Evolutionary conservation across 177 flowering plant species (phyloP).

Genomic region (Vitis hybrid): DNA sequence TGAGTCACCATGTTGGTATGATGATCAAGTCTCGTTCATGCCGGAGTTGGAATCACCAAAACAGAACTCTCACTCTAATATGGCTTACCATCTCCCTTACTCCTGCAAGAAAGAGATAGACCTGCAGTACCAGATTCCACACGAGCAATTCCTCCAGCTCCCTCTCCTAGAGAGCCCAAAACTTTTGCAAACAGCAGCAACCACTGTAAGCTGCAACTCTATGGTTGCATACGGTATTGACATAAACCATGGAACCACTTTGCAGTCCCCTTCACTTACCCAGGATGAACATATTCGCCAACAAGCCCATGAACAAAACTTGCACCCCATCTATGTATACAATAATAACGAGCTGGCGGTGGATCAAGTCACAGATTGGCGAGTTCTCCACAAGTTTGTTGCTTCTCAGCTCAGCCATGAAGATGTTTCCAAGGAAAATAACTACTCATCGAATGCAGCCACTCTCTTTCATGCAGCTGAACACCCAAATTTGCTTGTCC

Average conservation of each 20-base stretch:
- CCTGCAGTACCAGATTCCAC: slow-evolving; percentile 37
- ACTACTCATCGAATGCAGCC: slow-evolving; percentile 5
- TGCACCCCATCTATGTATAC: slow-evolving; percentile 6
- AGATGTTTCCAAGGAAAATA: slow-evolving; percentile 21
- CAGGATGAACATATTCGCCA: slow-evolving; percentile 24
- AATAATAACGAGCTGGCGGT: slow-evolving; percentile 17
- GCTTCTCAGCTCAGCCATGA: slow-evolving; percentile 60
- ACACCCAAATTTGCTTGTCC: slow-evolving; percentile 6
- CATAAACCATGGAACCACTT: slow-evolving; percentile 24
- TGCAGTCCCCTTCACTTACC: slow-evolving; percentile 26
- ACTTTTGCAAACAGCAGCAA: slow-evolving; percentile 18
- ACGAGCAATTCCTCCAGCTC: slow-evolving; percentile 35
- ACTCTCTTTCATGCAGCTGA: slow-evolving; percentile 5
- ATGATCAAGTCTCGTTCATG: slow-evolving; percentile 78
- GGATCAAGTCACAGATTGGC: slow-evolving; percentile 55
- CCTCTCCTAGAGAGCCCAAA: slow-evolving; percentile 52
- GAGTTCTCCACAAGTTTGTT: slow-evolving; percentile 54
- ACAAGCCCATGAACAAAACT: slow-evolving; percentile 11
- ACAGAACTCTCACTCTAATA: slow-evolving; percentile 32
- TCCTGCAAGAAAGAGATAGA: slow-evolving; percentile 73
- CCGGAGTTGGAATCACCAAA: slow-evolving; percentile 70
- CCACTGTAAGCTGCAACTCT: slow-evolving; percentile 15
- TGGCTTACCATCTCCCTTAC: slow-evolving; percentile 31
- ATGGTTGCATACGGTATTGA: slow-evolving; percentile 16
- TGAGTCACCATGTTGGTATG: slow-evolving; percentile 79